A percentile compares a stretch with the other conserved stretches of the same genome.
phyloP scores from a whole-genome alignment of 352 stramenopile species.

The Aphanomyces invadans region DNA sequence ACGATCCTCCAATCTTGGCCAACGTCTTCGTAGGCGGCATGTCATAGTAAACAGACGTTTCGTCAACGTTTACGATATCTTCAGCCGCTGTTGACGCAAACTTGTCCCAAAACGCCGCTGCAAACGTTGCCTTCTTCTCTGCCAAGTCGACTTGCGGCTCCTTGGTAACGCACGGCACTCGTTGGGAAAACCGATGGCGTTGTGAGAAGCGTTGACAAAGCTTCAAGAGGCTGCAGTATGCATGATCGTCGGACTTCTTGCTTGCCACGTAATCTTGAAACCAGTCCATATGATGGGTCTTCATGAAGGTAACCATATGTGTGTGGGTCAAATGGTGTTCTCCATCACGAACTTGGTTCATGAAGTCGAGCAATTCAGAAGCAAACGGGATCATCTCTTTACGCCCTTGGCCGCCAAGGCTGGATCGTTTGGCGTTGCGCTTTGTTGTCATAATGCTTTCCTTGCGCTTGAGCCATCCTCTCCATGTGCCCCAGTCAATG shows the following conservation, averaged over 20 bases:
- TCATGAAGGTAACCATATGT: constrained; percentile 1
- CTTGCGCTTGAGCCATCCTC: neutral
- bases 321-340: constrained; percentile 3
- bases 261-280: neutral
- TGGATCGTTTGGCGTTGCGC: neutral
- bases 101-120: neutral
- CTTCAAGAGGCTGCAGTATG: neutral
- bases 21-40: constrained; percentile 3
- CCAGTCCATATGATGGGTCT: neutral
- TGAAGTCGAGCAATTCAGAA: neutral
- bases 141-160: neutral
- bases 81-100: neutral
- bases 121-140: neutral
- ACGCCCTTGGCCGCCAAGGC: neutral
- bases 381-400: neutral
- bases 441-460: neutral
- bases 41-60: constrained; percentile 3
- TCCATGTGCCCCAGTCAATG: neutral
- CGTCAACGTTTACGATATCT: neutral
- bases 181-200: neutral
- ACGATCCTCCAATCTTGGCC: neutral
- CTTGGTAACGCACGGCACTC: constrained; percentile 1
- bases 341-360: neutral
- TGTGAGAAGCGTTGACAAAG: neutral
- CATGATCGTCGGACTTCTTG: neutral